A percentile compares a stretch with the other conserved stretches of the same genome.
Conservation (phyloP, 116 monocot species). For the Zostera marina region DNA sequence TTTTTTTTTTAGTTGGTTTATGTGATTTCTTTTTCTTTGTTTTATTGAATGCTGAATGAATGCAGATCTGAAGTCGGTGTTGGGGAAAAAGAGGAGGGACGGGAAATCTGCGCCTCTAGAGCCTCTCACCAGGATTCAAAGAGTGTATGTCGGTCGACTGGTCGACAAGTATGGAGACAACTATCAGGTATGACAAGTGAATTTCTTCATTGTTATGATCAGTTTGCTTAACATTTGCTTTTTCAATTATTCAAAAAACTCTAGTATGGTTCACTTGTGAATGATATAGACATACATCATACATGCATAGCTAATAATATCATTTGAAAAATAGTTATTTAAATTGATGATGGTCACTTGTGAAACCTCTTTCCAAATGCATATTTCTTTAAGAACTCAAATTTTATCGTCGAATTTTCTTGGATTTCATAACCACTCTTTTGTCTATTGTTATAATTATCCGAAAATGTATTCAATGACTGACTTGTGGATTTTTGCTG, state of each 20-base stretch:
- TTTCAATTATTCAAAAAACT: too few relatives aligned
- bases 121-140: conserved; percentile 61
- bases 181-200: conserved; percentile 31
- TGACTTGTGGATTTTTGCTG: background rate
- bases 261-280: too few relatives aligned
- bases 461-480: background rate
- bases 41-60: conserved; percentile 3
- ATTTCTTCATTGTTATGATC: background rate
- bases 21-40: background rate
- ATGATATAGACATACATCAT: too few relatives aligned
- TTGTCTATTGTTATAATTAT: background rate
- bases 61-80: conserved; percentile 58
- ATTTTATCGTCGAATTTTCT: too few relatives aligned
- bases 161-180: conserved; percentile 71
- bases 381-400: too few relatives aligned
- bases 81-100: conserved; percentile 78
- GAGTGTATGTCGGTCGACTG: conserved; percentile 41
- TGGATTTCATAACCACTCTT: too few relatives aligned
- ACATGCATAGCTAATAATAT: too few relatives aligned
- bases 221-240: background rate
- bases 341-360: too few relatives aligned
- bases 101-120: conserved; percentile 46
- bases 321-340: too few relatives aligned
- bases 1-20: background rate
- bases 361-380: too few relatives aligned